A percentile compares a stretch with the other conserved stretches of the same genome.
Evolutionary conservation across 2,329 filamentous ascomycete species (phyloP).

Genomic region (Lecanosticta acicola): DNA sequence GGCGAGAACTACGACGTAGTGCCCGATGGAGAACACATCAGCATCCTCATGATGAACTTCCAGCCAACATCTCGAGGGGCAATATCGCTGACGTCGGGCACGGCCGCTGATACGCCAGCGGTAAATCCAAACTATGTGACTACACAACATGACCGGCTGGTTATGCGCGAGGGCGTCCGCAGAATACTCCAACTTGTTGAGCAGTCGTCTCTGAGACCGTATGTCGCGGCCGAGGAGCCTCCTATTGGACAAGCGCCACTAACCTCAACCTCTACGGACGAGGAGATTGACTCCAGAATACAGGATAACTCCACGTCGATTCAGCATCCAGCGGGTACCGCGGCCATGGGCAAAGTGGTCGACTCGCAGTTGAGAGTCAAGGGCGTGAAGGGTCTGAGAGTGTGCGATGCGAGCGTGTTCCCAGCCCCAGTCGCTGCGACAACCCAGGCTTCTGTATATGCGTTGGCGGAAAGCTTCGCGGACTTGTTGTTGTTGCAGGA

Average conservation of each 20-base stretch:
- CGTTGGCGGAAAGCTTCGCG: slow-evolving; percentile 4
- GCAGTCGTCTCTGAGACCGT: background rate
- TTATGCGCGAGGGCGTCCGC: slow-evolving; percentile 4
- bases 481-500: background rate
- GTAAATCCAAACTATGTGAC: slow-evolving; percentile 51
- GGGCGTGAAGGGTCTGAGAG: slow-evolving; percentile 50
- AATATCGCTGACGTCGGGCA: slow-evolving; percentile 54
- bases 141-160: slow-evolving; percentile 4
- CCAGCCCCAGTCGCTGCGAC: slow-evolving; percentile 28
- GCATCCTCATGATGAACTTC: background rate
- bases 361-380: slow-evolving; percentile 53
- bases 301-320: background rate
- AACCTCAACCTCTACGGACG: slow-evolving; percentile 1
- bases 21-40: slow-evolving; percentile 5
- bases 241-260: background rate
- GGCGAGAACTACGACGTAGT: background rate
- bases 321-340: slow-evolving; percentile 4
- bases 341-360: slow-evolving; percentile 37
- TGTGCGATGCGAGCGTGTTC: slow-evolving; percentile 57
- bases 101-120: slow-evolving; percentile 57
- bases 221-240: background rate
- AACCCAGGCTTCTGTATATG: slow-evolving; percentile 9
- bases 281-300: slow-evolving; percentile 3
- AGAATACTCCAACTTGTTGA: background rate
- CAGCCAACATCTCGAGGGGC: slow-evolving; percentile 43